These are phyloP conservation scores for Rhizopogon vulgaris DNA, from an alignment of 768 basidiomycete species.

Conservation along the genomic window DNA sequence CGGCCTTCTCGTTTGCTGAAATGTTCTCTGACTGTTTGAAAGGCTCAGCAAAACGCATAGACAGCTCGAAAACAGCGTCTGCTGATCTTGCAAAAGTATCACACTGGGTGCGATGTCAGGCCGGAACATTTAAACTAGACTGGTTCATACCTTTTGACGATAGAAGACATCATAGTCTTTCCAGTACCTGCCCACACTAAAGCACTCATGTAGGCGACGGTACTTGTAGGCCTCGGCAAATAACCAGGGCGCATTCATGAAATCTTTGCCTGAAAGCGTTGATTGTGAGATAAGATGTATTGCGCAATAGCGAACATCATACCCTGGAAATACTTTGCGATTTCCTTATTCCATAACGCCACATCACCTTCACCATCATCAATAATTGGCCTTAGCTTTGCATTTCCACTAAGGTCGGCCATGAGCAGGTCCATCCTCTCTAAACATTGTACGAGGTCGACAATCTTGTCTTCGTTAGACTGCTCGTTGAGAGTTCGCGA, in stretches of 20 bases:
- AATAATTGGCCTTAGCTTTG: conserved; percentile 78
- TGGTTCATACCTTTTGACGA: conserved; percentile 67
- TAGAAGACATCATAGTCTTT: conserved; percentile 91
- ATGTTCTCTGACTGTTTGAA: conserved; percentile 55
- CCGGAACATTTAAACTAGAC: background rate
- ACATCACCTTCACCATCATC: conserved; percentile 92
- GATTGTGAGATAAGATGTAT: background rate
- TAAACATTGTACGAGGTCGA: conserved; percentile 82
- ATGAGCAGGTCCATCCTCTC: conserved; percentile 88
- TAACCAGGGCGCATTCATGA: conserved; percentile 95
- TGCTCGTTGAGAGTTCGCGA: conserved; percentile 85
- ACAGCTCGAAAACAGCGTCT: conserved; percentile 91
- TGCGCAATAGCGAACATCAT: conserved; percentile 1
- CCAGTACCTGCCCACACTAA: conserved; percentile 89
- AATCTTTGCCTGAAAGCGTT: conserved; percentile 59
- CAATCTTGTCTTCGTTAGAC: conserved; percentile 73
- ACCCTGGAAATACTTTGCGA: conserved; percentile 90
- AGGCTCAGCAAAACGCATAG: conserved; percentile 85
- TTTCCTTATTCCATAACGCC: conserved; percentile 95
- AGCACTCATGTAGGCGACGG: conserved; percentile 87
- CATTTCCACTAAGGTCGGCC: conserved; percentile 78
- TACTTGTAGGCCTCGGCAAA: conserved; percentile 96
- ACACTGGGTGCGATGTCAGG: conserved; percentile 42
- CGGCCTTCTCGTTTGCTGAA: conserved; percentile 47
- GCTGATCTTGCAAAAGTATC: conserved; percentile 92